These are phyloP conservation scores for Lactifluus pinguis DNA, from an alignment of 768 basidiomycete species.

Conservation along the genomic window DNA sequence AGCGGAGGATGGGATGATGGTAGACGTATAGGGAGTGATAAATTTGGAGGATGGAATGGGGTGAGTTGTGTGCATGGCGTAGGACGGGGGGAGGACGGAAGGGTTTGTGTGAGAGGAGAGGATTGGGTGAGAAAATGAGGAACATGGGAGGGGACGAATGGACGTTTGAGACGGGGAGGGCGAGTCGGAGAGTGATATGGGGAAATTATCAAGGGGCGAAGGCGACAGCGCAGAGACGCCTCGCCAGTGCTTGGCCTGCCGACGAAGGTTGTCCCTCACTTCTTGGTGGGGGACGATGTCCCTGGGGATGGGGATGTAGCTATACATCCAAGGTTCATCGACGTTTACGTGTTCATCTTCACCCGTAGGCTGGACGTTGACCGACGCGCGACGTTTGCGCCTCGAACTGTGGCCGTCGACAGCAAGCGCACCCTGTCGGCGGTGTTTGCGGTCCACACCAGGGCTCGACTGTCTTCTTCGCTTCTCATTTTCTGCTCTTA, in stretches of 20 bases:
- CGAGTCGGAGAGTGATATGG: constrained; percentile 26
- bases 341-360: constrained; percentile 44
- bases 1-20: constrained; percentile 52
- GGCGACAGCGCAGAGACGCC: constrained; percentile 50
- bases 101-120: constrained; percentile 32
- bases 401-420: constrained; percentile 29
- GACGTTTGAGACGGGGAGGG: constrained; percentile 24
- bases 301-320: constrained; percentile 37
- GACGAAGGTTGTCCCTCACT: constrained; percentile 42
- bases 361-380: constrained; percentile 24
- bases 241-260: constrained; percentile 56
- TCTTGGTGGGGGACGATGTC: constrained; percentile 38
- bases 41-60: constrained; percentile 46
- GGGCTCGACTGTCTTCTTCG: constrained; percentile 30
- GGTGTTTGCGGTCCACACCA: constrained; percentile 31
- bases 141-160: constrained; percentile 27
- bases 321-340: constrained; percentile 38
- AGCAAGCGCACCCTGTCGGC: constrained; percentile 29
- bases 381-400: constrained; percentile 33
- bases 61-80: constrained; percentile 54
- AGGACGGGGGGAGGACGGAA: constrained; percentile 46
- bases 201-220: constrained; percentile 26
- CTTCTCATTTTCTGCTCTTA: constrained; percentile 21
- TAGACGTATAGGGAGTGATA: constrained; percentile 55
- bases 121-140: constrained; percentile 28